Percentiles rank a stretch among this genome's conserved stretches.
Evolutionary conservation across 768 basidiomycete genomes (phyloP).

Genomic region (Inosperma sp.): DNA sequence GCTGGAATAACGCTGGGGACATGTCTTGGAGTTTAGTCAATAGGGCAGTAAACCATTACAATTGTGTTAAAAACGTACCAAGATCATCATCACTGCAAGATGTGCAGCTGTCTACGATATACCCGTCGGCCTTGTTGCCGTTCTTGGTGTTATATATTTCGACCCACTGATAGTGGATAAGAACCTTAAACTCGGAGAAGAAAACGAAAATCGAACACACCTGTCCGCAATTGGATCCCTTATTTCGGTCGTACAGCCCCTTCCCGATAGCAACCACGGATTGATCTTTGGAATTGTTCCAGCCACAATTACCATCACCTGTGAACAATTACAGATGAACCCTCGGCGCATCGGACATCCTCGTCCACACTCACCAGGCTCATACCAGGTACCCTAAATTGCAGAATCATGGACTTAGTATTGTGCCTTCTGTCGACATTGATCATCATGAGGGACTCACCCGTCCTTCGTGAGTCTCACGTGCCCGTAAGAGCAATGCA

Average conservation of each 20-base stretch:
- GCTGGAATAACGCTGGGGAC: constrained; percentile 56
- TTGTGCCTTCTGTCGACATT: constrained; percentile 8
- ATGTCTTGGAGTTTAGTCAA: constrained; percentile 44
- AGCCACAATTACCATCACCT: constrained; percentile 62
- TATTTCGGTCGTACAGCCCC: constrained; percentile 45
- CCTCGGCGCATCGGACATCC: constrained; percentile 8
- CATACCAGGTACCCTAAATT: constrained; percentile 63
- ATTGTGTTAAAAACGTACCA: constrained; percentile 40
- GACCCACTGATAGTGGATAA: constrained; percentile 44
- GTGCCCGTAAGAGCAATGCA: constrained; percentile 40
- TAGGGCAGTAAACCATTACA: background rate
- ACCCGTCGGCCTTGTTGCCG: constrained; percentile 45
- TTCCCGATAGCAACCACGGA: constrained; percentile 60
- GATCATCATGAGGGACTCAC: constrained; percentile 36
- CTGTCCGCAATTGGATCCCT: constrained; percentile 56
- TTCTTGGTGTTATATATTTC: constrained; percentile 56
- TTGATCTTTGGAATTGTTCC: constrained; percentile 41
- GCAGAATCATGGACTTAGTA: constrained; percentile 5
- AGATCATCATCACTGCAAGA: constrained; percentile 50
- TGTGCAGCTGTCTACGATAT: constrained; percentile 54
- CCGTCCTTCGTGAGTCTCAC: constrained; percentile 49
- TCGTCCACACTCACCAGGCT: constrained; percentile 36
- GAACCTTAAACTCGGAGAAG: constrained; percentile 5
- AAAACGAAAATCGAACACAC: constrained; percentile 30
- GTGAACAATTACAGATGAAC: constrained; percentile 6